Conservation (phyloP, 306 rosid genomes). For the Lathyrus aphaca region DNA sequence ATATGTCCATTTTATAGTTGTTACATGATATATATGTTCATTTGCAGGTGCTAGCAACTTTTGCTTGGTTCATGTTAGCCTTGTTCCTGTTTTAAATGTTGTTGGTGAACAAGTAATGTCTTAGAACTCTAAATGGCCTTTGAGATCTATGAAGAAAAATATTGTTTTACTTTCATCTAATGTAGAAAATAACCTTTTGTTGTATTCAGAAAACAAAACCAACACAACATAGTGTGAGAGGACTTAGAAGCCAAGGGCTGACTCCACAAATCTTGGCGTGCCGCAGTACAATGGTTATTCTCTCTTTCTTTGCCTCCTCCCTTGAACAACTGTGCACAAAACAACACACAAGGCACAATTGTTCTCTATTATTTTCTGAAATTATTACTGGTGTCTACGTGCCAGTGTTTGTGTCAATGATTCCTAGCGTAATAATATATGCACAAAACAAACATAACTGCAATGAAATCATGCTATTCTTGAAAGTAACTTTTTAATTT, state of each 20-base stretch:
- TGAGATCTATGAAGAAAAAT: slow-evolving; percentile 13
- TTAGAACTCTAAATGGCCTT: slow-evolving; percentile 4
- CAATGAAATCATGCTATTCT: slow-evolving; percentile 27
- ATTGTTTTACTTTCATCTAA: slow-evolving; percentile 30
- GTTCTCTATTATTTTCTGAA: neutral
- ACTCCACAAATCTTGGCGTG: slow-evolving; percentile 79
- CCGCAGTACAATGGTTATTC: slow-evolving; percentile 70
- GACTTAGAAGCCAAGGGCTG: slow-evolving; percentile 73
- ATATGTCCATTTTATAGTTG: neutral
- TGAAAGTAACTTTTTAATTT: slow-evolving; percentile 1
- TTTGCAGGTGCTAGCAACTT: slow-evolving; percentile 71
- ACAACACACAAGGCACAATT: slow-evolving; percentile 9
- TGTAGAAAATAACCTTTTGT: slow-evolving; percentile 24
- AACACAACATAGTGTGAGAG: slow-evolving; percentile 87
- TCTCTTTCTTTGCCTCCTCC: slow-evolving; percentile 28
- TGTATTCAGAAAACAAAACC: slow-evolving; percentile 78
- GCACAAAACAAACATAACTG: neutral
- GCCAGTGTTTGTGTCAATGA: neutral
- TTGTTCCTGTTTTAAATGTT: slow-evolving; percentile 82
- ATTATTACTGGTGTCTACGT: neutral
- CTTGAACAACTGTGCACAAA: neutral
- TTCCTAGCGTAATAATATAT: neutral
- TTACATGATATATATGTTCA: slow-evolving; percentile 21
- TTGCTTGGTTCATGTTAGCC: slow-evolving; percentile 85
- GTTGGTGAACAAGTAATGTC: slow-evolving; percentile 84